Evolutionary conservation across 2,329 filamentous ascomycete species (phyloP), one percentile per base, ranked within the genome.

Genomic region (Calonectria hongkongensis): DNA sequence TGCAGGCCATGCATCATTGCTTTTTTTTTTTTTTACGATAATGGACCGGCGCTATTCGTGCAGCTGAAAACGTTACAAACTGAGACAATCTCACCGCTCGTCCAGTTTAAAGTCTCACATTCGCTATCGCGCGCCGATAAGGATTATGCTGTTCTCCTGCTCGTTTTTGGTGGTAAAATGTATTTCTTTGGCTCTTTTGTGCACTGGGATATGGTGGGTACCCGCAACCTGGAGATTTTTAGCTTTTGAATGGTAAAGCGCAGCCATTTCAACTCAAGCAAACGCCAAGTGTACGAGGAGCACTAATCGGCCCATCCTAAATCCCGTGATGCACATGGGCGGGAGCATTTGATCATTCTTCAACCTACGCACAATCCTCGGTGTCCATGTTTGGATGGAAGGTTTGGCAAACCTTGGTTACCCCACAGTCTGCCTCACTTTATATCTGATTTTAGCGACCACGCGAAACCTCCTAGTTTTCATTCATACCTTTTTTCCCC

Each of bases 1-100:
- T 39, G 21, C 21, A n/a, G n/a, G n/a, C n/a, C n/a, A 21, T 21
- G 54, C 54, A 39, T 39, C n/a, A 48, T 48, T 39, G 54, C 54
- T 25, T 27, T 58, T 58, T 58, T 54, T 54, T 36, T 36, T 30
- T 6, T 36, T 6, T 36, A 15, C 28, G 5, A 13, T n/a, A 58
- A 9, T 58, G 16, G 15, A 2, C 25, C 43, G 18, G 43, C 48
- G 48, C 27, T 6, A 56, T 56, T 36, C 10, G 28, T 18, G 12
- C 30, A 54, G n/a, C 43, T 33, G 41, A 43, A 18, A 43, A 43
- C 18, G 41, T 18, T 48, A 48, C n/a, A 8, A 47, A 48, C 2
- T 48, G n/a, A 48, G 45, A 48, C 45, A 48, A 25, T 48, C 45
- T 25, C 10, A 10, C n/a, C n/a, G 45, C 45, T 48, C 8, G 6